Conservation (phyloP, 2,329 filamentous ascomycete genomes). For the Nannizziopsis barbatae region DNA sequence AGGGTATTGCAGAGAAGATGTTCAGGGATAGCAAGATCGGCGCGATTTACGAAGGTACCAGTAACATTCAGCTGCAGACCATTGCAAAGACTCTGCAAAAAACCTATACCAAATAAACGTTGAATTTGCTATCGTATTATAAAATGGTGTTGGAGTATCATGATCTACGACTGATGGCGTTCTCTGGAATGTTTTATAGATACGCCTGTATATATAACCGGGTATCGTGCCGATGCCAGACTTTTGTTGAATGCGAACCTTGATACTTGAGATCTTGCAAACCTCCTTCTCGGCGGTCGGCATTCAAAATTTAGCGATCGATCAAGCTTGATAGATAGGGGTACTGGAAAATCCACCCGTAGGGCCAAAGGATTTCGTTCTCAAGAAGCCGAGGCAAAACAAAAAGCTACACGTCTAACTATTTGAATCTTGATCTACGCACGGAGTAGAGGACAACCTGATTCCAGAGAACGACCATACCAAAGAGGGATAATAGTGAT, state of each 20-base stretch:
- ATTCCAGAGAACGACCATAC: too few species aligned
- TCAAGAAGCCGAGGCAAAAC: too few species aligned
- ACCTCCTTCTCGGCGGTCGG: too few species aligned
- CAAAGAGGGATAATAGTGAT: too few species aligned
- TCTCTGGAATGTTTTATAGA: slow-evolving; percentile 7
- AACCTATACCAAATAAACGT: slow-evolving; percentile 49
- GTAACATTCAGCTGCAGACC: slow-evolving; percentile 58
- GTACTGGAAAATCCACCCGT: too few species aligned
- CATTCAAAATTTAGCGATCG: too few species aligned
- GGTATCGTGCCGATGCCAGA: slow-evolving; percentile 1
- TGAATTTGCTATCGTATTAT: neutral
- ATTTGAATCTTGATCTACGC: too few species aligned
- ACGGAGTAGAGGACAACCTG: too few species aligned
- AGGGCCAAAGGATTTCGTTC: too few species aligned
- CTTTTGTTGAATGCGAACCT: neutral
- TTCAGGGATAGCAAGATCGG: slow-evolving; percentile 98
- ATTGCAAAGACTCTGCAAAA: slow-evolving; percentile 61
- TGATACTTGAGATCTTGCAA: too few species aligned
- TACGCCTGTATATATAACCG: slow-evolving; percentile 6
- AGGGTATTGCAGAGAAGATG: slow-evolving; percentile 95
- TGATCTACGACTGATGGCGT: slow-evolving; percentile 2
- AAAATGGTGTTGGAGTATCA: slow-evolving; percentile 3
- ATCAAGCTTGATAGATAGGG: too few species aligned
- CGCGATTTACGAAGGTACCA: slow-evolving; percentile 81
- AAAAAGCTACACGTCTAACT: too few species aligned